Evolutionary conservation across 2,329 filamentous ascomycete species (phyloP), one percentile per base, ranked within the genome.

Genomic region (Trichoderma guizhouense): DNA sequence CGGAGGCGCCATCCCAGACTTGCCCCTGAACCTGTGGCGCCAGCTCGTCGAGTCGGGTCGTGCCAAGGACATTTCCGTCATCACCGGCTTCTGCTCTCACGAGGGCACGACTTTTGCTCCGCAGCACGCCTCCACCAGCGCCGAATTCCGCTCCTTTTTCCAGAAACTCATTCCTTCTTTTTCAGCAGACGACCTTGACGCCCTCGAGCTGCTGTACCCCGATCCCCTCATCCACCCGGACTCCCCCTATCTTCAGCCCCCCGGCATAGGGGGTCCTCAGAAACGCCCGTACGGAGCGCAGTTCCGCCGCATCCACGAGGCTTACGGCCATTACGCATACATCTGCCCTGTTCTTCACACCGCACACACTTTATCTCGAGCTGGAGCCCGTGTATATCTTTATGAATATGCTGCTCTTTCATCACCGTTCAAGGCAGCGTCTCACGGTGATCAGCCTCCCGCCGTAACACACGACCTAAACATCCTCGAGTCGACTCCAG

Each of bases 21-120:
- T 86, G 12, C 91, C 91, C 3, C 83, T 91, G 14, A 82, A 84
- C n/a, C 84, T 86, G n/a, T 91, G 89, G 89, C 78, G 83, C 30
- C 81, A 84, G 0, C 83, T 85, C 0, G 79, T 82, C 18, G 88
- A 85, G 83, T 91, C 8, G 88, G 90, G 69, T 61, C 69, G 36
- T 57, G 55, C 43, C 26, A 43, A 61, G n/a, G 51, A 39, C 34
- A 18, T 75, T 3, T 71, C 76, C 8, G 85, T 93, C 63, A 81
- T 94, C 63, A 92, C 90, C 0, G 91, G 91, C 8, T 93, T 90
- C 82, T 91, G 90, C 79, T 87, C 88, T 51, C 90, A 93, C 76
- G 92, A 94, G 79, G 92, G 91, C 18, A 86, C 89, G 0, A 79
- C 84, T 47, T 93, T 93, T 77, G 87, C 93, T 1, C 86, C 90